Evolutionary conservation across 1,139 yeast genomes (phyloP).

Genomic region (Candida neerlandica): DNA sequence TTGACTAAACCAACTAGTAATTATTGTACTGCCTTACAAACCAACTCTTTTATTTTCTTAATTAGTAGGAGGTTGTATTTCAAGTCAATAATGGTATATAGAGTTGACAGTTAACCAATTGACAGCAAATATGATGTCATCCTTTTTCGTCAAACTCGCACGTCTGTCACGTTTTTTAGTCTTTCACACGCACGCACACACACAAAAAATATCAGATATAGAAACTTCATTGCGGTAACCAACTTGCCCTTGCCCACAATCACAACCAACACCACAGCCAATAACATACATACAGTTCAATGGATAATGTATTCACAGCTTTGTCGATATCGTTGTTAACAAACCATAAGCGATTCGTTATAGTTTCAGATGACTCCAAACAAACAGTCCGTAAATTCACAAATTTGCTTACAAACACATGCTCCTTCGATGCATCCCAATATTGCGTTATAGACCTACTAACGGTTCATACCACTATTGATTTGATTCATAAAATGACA

Average conservation of each 20-base stretch:
- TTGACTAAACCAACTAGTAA: too few species aligned
- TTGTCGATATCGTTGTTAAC: conserved; percentile 27
- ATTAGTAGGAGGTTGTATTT: too few species aligned
- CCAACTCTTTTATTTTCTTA: too few species aligned
- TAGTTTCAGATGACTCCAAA: conserved; percentile 19
- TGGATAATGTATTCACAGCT: conserved; percentile 31
- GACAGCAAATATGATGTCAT: not conserved
- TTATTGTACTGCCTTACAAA: too few species aligned
- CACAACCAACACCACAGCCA: not conserved
- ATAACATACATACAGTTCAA: conserved; percentile 9
- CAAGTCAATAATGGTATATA: too few species aligned
- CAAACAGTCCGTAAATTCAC: conserved; percentile 13
- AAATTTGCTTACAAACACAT: conserved; percentile 8
- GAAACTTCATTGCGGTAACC: not conserved
- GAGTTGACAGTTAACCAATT: too few species aligned
- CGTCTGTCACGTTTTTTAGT: not conserved
- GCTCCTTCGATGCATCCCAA: conserved; percentile 16
- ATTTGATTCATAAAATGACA: conserved; percentile 15
- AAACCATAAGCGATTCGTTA: conserved; percentile 24
- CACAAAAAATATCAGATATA: not conserved
- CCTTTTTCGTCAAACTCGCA: not conserved
- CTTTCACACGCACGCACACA: not conserved
- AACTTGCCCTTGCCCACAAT: not conserved
- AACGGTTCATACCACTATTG: conserved; percentile 15
- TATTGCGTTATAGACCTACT: conserved; percentile 22